These are phyloP conservation scores for Aurinia saxatilis DNA, from an alignment of 345 rosid species.

Conservation along the genomic window DNA sequence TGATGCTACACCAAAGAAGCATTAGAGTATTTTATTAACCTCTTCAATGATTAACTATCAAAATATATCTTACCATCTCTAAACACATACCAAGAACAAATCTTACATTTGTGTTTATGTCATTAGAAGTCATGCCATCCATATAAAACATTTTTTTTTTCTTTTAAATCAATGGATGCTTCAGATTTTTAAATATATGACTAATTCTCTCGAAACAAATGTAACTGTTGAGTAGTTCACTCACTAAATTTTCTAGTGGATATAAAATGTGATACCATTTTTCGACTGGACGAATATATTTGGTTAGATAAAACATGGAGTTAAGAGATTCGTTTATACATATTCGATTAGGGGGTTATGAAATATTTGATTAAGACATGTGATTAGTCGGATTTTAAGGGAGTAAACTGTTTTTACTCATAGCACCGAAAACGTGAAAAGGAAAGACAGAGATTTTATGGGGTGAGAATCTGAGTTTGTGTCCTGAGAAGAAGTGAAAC, in stretches of 20 bases:
- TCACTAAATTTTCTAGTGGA: too few relatives aligned
- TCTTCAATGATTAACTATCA: background rate
- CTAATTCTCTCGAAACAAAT: too few relatives aligned
- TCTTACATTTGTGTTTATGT: background rate
- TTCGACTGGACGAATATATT: too few relatives aligned
- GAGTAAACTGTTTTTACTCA: background rate
- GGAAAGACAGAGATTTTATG: background rate
- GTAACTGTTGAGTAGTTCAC: too few relatives aligned
- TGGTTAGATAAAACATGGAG: too few relatives aligned
- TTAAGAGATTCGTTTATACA: background rate
- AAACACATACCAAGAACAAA: too few relatives aligned
- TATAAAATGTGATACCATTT: too few relatives aligned
- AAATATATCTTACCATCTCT: background rate
- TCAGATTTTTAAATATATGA: too few relatives aligned
- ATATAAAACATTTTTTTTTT: slow-evolving; percentile 7
- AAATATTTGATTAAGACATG: background rate
- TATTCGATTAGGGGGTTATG: too few relatives aligned
- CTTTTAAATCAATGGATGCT: too few relatives aligned
- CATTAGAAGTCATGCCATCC: background rate
- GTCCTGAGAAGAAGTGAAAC: slow-evolving; percentile 21
- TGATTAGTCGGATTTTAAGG: background rate
- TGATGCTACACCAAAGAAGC: background rate
- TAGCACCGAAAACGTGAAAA: slow-evolving; percentile 24
- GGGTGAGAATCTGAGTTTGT: slow-evolving; percentile 2
- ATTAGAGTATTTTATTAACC: background rate